Evolutionary conservation across 345 rosid genomes (phyloP).

Genomic region (Linum usitatissimum): DNA sequence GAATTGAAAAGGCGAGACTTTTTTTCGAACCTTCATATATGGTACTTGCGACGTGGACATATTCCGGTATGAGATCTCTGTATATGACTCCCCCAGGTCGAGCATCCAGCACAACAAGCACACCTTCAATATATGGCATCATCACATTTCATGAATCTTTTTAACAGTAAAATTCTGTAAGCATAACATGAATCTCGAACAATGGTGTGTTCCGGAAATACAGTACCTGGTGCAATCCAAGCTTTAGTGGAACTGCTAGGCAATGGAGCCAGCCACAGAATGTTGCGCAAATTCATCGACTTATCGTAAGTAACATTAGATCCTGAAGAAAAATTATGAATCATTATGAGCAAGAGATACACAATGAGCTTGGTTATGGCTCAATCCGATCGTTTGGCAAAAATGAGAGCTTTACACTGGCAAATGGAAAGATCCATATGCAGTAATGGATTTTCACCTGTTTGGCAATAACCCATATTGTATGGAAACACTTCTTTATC

Average conservation of each 20-base stretch:
- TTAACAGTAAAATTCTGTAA: too few relatives aligned
- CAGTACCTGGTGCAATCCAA: conserved; percentile 75
- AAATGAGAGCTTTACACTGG: background rate
- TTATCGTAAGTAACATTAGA: conserved; percentile 54
- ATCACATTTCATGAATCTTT: too few relatives aligned
- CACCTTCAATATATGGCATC: background rate
- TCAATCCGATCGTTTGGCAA: too few relatives aligned
- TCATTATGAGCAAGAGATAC: too few relatives aligned
- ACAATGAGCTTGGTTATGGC: too few relatives aligned
- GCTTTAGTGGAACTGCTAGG: conserved; percentile 40
- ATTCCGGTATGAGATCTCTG: conserved; percentile 69
- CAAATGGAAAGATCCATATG: background rate
- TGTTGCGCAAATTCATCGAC: conserved; percentile 78
- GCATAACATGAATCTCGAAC: too few relatives aligned
- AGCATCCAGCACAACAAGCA: conserved; percentile 67
- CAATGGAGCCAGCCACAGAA: conserved; percentile 90
- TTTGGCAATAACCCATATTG: conserved; percentile 86
- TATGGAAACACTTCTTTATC: conserved; percentile 54
- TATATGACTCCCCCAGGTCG: conserved; percentile 71
- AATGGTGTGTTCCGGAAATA: background rate
- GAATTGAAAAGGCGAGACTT: too few relatives aligned
- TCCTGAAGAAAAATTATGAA: conserved; percentile 25
- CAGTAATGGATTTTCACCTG: conserved; percentile 25
- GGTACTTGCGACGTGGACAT: conserved; percentile 58
- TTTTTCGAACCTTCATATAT: conserved; percentile 67